Evolutionary conservation across 2,329 filamentous ascomycete genomes (phyloP).

Genomic region (Venturia oleaginea): DNA sequence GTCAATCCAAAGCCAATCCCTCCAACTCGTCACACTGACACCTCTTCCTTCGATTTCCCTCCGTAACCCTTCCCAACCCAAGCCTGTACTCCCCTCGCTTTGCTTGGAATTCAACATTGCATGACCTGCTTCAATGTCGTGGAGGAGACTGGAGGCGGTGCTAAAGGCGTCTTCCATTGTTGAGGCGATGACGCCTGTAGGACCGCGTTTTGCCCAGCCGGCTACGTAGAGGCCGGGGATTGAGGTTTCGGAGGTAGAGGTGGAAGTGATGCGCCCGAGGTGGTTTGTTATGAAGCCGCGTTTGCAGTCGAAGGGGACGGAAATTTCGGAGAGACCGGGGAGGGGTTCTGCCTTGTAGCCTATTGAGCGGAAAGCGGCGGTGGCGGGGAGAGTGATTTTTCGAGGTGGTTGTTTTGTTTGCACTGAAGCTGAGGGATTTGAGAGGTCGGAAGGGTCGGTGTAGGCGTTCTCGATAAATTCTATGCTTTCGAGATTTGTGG

Average conservation of each 20-base stretch:
- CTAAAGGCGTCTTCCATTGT: constrained; percentile 93
- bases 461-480: constrained; percentile 51
- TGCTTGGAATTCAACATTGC: constrained; percentile 40
- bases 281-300: constrained; percentile 69
- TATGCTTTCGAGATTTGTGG: constrained; percentile 51
- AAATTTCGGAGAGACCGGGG: constrained; percentile 61
- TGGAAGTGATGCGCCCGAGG: background rate
- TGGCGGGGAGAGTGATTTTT: constrained; percentile 55
- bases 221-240: constrained; percentile 78
- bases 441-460: constrained; percentile 29
- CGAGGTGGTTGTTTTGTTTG: constrained; percentile 28
- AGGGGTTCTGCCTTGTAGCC: constrained; percentile 81
- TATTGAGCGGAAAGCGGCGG: constrained; percentile 82
- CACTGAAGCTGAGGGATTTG: constrained; percentile 44
- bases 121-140: constrained; percentile 56
- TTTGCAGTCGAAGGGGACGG: constrained; percentile 66
- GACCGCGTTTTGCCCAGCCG: constrained; percentile 92
- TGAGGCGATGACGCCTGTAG: constrained; percentile 89
- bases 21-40: constrained; percentile 63
- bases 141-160: constrained; percentile 72
- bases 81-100: constrained; percentile 29
- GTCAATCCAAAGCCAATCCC: constrained; percentile 82
- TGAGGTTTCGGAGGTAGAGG: constrained; percentile 7
- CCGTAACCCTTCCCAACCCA: constrained; percentile 72
- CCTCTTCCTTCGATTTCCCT: constrained; percentile 47